phyloP scores from a whole-genome alignment of 306 rosid genomes.

The Coriaria nepalensis region DNA sequence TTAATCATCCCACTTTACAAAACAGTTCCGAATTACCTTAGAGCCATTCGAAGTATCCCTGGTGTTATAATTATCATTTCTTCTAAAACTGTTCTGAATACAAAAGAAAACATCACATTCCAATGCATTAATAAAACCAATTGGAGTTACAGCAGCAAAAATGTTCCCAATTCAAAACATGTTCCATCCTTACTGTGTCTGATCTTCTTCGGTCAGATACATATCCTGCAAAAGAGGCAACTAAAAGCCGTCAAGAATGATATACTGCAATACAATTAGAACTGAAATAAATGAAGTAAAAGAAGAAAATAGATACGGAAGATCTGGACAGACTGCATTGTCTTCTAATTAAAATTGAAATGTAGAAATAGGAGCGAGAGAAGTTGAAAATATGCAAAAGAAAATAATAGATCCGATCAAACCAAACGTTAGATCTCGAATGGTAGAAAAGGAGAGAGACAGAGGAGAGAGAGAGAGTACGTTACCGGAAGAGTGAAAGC shows the following conservation, averaged over 20 bases:
- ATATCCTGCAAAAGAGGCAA: conserved; percentile 43
- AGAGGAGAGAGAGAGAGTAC: conserved; percentile 1
- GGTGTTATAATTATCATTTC: conserved; percentile 13
- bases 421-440: conserved; percentile 8
- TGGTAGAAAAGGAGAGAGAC: neutral
- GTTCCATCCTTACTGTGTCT: conserved; percentile 44
- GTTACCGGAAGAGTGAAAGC: conserved; percentile 72
- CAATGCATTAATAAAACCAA: neutral
- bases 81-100: conserved; percentile 29
- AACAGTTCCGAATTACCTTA: conserved; percentile 22
- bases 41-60: conserved; percentile 15
- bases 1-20: neutral
- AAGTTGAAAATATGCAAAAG: neutral
- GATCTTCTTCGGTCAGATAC: conserved; percentile 47
- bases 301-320: too few relatives aligned
- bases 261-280: neutral
- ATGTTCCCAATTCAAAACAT: conserved; percentile 4
- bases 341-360: too few relatives aligned
- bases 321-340: too few relatives aligned
- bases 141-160: conserved; percentile 8
- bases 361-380: neutral
- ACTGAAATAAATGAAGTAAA: neutral
- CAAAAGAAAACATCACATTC: neutral
- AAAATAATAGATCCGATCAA: neutral
- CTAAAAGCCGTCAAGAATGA: conserved; percentile 6